Conservation (phyloP, 2,329 filamentous ascomycete species). For the Cladosporium halotolerans region DNA sequence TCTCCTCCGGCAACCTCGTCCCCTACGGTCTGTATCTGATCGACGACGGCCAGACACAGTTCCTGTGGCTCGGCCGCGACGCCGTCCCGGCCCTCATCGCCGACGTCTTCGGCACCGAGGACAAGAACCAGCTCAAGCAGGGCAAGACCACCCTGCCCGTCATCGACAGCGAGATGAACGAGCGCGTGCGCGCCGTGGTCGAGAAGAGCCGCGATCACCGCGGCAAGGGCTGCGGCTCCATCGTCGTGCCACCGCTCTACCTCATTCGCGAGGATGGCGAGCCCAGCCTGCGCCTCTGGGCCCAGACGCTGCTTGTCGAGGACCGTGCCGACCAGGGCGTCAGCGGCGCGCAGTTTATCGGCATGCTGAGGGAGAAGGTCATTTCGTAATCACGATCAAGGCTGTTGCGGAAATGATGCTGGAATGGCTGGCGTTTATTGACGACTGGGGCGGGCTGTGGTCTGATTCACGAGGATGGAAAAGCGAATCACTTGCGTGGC, state of each 20-base stretch:
- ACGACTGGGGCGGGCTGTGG: too few species aligned
- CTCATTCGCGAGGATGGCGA: constrained; percentile 93
- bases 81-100: constrained; percentile 80
- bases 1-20: constrained; percentile 81
- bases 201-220: constrained; percentile 88
- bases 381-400: constrained; percentile 1
- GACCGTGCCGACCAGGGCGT: constrained; percentile 91
- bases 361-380: constrained; percentile 89
- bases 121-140: constrained; percentile 77
- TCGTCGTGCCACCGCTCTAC: constrained; percentile 87
- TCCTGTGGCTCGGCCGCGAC: constrained; percentile 92
- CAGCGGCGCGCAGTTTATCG: constrained; percentile 90
- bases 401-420: too few species aligned
- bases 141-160: constrained; percentile 85
- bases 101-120: constrained; percentile 85
- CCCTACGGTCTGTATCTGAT: constrained; percentile 92
- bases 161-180: constrained; percentile 93
- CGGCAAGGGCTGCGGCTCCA: constrained; percentile 82
- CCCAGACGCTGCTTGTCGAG: constrained; percentile 90
- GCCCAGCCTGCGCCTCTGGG: constrained; percentile 91
- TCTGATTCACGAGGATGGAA: too few species aligned
- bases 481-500: too few species aligned
- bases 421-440: too few species aligned
- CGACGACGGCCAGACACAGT: constrained; percentile 95
- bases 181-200: constrained; percentile 81